Evolutionary conservation across 495 filamentous ascomycete genomes (phyloP).

Genomic region (Tuber calosporum): DNA sequence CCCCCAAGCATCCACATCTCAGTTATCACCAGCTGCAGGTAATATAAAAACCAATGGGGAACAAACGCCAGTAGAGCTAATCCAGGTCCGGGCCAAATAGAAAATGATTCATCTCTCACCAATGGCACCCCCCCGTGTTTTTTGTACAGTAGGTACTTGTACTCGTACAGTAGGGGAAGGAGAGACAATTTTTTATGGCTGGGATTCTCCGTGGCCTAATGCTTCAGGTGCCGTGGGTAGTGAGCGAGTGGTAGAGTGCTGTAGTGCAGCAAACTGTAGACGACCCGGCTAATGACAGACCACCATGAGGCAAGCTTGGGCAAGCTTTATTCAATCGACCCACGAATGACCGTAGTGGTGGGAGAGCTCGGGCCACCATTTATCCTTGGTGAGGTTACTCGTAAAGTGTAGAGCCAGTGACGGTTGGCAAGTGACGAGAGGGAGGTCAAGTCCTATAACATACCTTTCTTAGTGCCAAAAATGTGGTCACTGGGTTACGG

Average conservation of each 20-base stretch:
- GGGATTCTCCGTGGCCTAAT: background rate
- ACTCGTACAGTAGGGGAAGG: background rate
- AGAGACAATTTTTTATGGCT: background rate
- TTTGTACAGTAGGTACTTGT: too few species aligned
- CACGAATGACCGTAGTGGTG: slow-evolving; percentile 1
- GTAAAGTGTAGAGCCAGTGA: background rate
- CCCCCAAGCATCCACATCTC: background rate
- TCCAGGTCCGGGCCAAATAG: background rate
- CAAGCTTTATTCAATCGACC: background rate
- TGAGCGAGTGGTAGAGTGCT: background rate
- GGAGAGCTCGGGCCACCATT: background rate
- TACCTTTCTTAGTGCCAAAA: background rate
- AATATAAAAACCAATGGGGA: background rate
- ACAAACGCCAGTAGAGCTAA: background rate
- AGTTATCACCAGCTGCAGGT: background rate
- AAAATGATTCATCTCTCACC: background rate
- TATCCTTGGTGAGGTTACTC: background rate
- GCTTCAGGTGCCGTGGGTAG: background rate
- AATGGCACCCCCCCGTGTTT: background rate
- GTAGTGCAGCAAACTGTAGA: background rate
- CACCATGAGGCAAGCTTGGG: background rate
- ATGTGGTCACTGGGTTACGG: background rate
- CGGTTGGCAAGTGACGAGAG: background rate
- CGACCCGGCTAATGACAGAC: background rate
- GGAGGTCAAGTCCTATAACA: background rate